A percentile compares a stretch with the other conserved stretches of the same genome.
Conservation (phyloP, 2,329 filamentous ascomycete genomes). For the Zymoseptoria pseudotritici region DNA sequence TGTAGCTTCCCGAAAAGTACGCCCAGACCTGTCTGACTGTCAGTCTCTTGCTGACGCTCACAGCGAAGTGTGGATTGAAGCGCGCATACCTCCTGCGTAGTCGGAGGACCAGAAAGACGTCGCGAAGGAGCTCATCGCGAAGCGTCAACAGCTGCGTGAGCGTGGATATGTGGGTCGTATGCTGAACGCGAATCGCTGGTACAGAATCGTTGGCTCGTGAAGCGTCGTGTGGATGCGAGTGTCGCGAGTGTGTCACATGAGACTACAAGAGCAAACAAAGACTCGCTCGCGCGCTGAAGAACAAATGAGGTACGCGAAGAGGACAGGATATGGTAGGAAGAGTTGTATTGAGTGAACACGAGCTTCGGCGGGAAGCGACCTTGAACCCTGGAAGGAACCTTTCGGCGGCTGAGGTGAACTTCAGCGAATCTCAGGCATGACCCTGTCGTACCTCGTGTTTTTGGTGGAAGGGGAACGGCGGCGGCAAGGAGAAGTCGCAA, state of each 20-base stretch:
- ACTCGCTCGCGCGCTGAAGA: neutral
- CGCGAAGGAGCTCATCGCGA: conserved; percentile 76
- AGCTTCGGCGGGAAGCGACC: neutral
- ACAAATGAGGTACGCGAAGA: neutral
- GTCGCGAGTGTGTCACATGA: too few relatives aligned
- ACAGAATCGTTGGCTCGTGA: neutral
- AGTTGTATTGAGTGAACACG: neutral
- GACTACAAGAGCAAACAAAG: neutral
- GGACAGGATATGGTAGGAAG: neutral
- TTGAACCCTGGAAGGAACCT: neutral
- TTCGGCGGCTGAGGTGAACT: neutral
- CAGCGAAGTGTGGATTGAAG: neutral
- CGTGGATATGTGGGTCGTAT: neutral
- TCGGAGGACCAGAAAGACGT: conserved; percentile 97
- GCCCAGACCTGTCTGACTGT: conserved; percentile 55
- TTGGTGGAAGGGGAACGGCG: neutral
- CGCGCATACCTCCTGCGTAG: conserved; percentile 74
- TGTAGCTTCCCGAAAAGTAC: conserved; percentile 95
- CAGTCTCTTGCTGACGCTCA: conserved; percentile 6
- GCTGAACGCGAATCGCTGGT: neutral
- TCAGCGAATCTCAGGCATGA: neutral
- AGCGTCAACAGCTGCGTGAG: neutral
- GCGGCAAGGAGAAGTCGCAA: neutral
- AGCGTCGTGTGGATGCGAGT: neutral
- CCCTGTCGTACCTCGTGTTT: neutral